Conservation (phyloP, 169 alveolate genomes). For the Pseudocohnilembus persalinus region DNA sequence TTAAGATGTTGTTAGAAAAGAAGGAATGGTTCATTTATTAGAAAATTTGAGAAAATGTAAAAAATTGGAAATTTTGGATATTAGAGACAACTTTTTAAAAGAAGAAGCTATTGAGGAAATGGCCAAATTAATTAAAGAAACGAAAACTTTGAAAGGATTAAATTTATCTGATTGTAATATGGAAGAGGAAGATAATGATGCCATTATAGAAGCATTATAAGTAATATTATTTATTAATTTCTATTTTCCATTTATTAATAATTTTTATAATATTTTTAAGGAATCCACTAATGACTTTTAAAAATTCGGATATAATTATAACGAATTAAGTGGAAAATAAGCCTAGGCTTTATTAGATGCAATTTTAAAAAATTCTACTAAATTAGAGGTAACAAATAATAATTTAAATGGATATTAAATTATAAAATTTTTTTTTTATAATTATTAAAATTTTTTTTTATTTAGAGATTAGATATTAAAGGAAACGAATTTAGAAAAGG, state of each 20-base stretch:
- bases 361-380: conserved; percentile 7
- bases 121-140: conserved; percentile 8
- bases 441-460: neutral
- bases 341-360: conserved; percentile 27
- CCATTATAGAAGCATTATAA: conserved; percentile 30
- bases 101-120: conserved; percentile 26
- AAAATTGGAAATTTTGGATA: conserved; percentile 30
- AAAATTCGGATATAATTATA: conserved; percentile 43
- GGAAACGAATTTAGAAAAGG: conserved; percentile 42
- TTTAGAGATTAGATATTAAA: conserved; percentile 43
- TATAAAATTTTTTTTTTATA: neutral
- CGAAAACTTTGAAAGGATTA: conserved; percentile 4
- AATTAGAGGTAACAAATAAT: conserved; percentile 17
- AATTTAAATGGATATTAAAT: neutral
- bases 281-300: conserved; percentile 5
- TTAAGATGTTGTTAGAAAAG: conserved; percentile 43
- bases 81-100: conserved; percentile 46
- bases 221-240: neutral
- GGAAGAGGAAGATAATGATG: conserved; percentile 37
- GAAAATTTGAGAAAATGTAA: conserved; percentile 19
- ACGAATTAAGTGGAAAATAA: conserved; percentile 32
- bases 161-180: conserved; percentile 46
- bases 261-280: neutral
- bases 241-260: too few species aligned
- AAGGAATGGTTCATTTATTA: conserved; percentile 39